Evolutionary conservation across 306 rosid genomes (phyloP).

Genomic region (Inga leiocalycina): DNA sequence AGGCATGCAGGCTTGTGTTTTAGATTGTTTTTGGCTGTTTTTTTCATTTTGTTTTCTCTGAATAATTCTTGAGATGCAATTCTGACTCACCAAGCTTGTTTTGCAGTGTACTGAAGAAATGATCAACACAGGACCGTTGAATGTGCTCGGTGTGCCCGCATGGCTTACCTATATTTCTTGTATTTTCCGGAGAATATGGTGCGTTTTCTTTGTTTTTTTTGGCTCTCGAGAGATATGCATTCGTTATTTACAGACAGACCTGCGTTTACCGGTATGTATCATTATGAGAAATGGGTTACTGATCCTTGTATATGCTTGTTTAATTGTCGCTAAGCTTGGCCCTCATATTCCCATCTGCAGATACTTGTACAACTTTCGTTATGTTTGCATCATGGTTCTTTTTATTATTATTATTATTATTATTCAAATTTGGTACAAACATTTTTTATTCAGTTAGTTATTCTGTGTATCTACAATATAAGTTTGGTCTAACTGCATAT

Average conservation of each 20-base stretch:
- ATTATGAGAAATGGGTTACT: constrained; percentile 12
- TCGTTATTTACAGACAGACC: constrained; percentile 13
- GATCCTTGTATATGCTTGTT: constrained; percentile 12
- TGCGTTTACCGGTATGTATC: constrained; percentile 32
- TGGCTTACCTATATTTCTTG: constrained; percentile 36
- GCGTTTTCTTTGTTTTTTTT: constrained; percentile 9
- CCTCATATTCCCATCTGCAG: background rate
- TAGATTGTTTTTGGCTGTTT: background rate
- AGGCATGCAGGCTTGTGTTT: background rate
- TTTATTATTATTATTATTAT: background rate
- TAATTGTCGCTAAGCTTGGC: background rate
- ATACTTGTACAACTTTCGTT: background rate
- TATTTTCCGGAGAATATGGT: constrained; percentile 27
- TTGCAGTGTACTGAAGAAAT: constrained; percentile 92
- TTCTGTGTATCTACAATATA: too few relatives aligned
- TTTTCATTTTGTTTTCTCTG: background rate
- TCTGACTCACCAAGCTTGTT: constrained; percentile 30
- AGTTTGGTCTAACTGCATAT: too few relatives aligned
- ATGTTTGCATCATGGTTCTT: background rate
- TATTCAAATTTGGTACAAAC: too few relatives aligned
- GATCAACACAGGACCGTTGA: constrained; percentile 22
- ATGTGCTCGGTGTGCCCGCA: constrained; percentile 24
- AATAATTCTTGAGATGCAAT: constrained; percentile 15
- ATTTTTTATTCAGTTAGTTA: too few relatives aligned
- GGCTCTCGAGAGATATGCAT: constrained; percentile 18